Conservation (phyloP, 176 grass and related monocot genomes). For the Alopecurus myosuroides region DNA sequence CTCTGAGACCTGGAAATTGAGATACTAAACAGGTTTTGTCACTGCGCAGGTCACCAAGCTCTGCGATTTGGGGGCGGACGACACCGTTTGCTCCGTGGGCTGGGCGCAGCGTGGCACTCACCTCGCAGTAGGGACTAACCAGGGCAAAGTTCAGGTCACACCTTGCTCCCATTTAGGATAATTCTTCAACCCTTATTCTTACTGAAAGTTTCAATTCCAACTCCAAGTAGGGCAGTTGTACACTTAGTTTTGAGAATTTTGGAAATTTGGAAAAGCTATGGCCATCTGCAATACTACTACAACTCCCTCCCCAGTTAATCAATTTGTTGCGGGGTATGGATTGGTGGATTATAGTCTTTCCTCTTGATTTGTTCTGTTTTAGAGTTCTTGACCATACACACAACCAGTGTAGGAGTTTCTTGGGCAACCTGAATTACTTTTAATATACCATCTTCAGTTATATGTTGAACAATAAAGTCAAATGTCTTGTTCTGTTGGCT, state of each 20-base stretch:
- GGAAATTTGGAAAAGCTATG: background rate
- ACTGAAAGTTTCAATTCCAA: background rate
- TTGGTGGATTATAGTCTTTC: background rate
- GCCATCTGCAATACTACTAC: background rate
- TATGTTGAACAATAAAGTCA: background rate
- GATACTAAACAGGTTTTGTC: background rate
- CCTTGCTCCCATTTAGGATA: background rate
- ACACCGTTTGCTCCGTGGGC: slow-evolving; percentile 86
- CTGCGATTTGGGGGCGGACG: slow-evolving; percentile 83
- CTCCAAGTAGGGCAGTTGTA: background rate
- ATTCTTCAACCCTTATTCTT: background rate
- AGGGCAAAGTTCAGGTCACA: slow-evolving; percentile 90
- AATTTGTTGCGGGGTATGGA: background rate
- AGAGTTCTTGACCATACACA: background rate
- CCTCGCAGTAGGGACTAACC: slow-evolving; percentile 87
- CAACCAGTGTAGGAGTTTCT: background rate
- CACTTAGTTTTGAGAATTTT: background rate
- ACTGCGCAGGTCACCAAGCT: slow-evolving; percentile 82
- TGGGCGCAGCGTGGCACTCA: slow-evolving; percentile 88
- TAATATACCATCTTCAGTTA: background rate
- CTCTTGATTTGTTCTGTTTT: background rate
- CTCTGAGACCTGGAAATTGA: background rate
- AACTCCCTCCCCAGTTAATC: background rate
- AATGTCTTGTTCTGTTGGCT: background rate
- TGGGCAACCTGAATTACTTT: background rate